Percentiles rank a stretch among this genome's conserved stretches.
phyloP scores from a whole-genome alignment of 2,329 filamentous ascomycete genomes.

The Byssothecium circinans region DNA sequence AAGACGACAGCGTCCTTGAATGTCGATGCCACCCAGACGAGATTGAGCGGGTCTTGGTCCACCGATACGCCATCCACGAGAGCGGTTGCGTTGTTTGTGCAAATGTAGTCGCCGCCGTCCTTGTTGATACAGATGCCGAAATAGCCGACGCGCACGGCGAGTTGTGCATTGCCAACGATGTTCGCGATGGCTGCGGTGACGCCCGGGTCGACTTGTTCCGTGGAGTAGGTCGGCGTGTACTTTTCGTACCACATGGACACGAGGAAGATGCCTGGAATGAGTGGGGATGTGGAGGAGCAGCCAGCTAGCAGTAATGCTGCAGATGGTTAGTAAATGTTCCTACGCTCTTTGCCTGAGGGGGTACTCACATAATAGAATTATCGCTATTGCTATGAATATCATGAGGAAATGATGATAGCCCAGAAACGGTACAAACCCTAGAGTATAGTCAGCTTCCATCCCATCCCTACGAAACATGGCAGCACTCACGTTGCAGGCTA shows the following conservation, averaged over 20 bases:
- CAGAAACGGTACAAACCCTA: conserved; percentile 63
- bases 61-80: conserved; percentile 85
- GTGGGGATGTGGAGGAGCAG: conserved; percentile 92
- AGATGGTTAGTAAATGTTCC: conserved; percentile 23
- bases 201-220: conserved; percentile 87
- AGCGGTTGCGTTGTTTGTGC: conserved; percentile 94
- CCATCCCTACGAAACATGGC: conserved; percentile 1
- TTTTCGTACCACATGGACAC: conserved; percentile 95
- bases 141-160: conserved; percentile 93
- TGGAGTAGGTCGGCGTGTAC: conserved; percentile 79
- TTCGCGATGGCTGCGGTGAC: conserved; percentile 83
- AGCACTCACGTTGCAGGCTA: conserved; percentile 51
- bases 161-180: conserved; percentile 79
- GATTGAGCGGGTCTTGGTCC: conserved; percentile 92
- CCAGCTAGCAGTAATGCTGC: conserved; percentile 88
- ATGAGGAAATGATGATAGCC: conserved; percentile 88
- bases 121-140: conserved; percentile 97
- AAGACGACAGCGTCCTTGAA: conserved; percentile 99
- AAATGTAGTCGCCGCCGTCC: conserved; percentile 87
- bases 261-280: conserved; percentile 95
- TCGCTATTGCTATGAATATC: conserved; percentile 90
- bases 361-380: conserved; percentile 88
- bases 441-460: conserved; percentile 26
- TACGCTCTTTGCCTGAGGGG: not conserved
- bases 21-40: conserved; percentile 94